Percentiles rank a stretch among this genome's conserved stretches.
phyloP scores from a whole-genome alignment of 2,329 filamentous ascomycete species.

The Rachicladosporium sp. region DNA sequence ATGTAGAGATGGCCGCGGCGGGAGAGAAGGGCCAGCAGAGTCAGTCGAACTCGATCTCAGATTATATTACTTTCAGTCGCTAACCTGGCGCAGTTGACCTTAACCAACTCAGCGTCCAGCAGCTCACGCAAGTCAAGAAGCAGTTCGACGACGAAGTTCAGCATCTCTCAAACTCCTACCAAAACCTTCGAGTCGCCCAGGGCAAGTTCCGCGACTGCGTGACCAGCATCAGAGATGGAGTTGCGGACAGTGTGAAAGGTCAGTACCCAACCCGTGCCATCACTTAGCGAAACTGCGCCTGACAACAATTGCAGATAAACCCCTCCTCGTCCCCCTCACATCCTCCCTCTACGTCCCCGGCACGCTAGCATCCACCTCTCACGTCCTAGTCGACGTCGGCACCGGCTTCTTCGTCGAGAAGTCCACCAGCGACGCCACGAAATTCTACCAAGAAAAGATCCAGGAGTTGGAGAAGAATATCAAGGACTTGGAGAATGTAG shows the following conservation, averaged over 20 bases:
- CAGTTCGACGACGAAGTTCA: conserved; percentile 94
- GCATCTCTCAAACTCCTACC: conserved; percentile 81
- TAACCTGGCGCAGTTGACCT: conserved; percentile 45
- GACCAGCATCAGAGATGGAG: conserved; percentile 49
- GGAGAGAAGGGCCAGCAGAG: too few relatives aligned
- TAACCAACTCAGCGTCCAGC: conserved; percentile 65
- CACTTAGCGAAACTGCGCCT: too few relatives aligned
- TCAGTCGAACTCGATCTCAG: too few relatives aligned
- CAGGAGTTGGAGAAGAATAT: conserved; percentile 53
- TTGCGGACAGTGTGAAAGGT: conserved; percentile 27
- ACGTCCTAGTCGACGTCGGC: conserved; percentile 81
- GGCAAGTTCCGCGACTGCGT: conserved; percentile 87
- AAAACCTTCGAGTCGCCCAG: conserved; percentile 80
- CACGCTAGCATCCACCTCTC: conserved; percentile 57
- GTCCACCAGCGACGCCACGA: conserved; percentile 47
- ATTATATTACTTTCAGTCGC: too few relatives aligned
- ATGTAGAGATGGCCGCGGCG: too few relatives aligned
- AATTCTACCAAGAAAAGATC: conserved; percentile 57
- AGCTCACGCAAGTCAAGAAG: conserved; percentile 85
- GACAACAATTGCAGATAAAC: conserved; percentile 32
- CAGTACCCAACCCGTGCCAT: neutral
- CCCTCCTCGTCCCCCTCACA: conserved; percentile 83
- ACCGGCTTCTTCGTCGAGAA: conserved; percentile 95
- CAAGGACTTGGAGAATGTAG: conserved; percentile 55
- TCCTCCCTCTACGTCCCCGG: conserved; percentile 91